Base-by-base conservation (phyloP, 495 filamentous ascomycete species). In the Cryomyces minteri region DNA sequence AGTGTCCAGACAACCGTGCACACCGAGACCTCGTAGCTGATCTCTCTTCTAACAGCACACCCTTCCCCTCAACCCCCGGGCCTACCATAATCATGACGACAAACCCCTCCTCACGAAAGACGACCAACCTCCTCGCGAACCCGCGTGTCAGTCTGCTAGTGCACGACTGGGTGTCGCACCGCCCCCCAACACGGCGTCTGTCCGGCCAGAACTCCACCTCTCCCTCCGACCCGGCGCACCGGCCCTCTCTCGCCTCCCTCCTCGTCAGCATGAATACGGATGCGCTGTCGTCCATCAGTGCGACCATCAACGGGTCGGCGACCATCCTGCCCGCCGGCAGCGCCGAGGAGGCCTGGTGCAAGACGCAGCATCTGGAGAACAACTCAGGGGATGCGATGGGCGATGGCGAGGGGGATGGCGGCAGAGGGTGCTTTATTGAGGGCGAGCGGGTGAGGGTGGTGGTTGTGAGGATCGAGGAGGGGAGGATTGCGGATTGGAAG, bases 141-240 rank as follows among this genome's bases (percentile, higher is more conserved):
- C 90, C 88, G 1, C 82, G 80, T 51, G 87, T 98, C 44, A 87
- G 82, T 2, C 65, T 98, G n/a, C 76, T 96, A 29, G 90, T 96
- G 9, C 90, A 98, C 65, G 90, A 98, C 62, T 98, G 88, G 90
- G 85, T 95, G 11, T 93, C 85, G 3, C 85, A 92, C 63, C 82
- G 90, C 11, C 86, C 88, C 7, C 83, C 85, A 0, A 87, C 86
- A 11, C 18, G 18, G 18, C 18, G 18, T 25, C 32, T 31, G 5
- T 32, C 37, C 34, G 18, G 18, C 18, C 31, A 14, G 12, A 28
- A 32, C 9, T 54, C 55, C 4, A 48, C 51, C 28, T 53, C 61
- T 8, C 28, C 53, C n/a, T 37, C 51, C 11, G 75, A 75, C 34
- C 78, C 74, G 5, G 43, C 30, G 30, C 68, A 68, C 48, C 72